These are phyloP conservation scores for Clonostachys chloroleuca DNA, from an alignment of 2,329 filamentous ascomycete species.

Conservation along the genomic window DNA sequence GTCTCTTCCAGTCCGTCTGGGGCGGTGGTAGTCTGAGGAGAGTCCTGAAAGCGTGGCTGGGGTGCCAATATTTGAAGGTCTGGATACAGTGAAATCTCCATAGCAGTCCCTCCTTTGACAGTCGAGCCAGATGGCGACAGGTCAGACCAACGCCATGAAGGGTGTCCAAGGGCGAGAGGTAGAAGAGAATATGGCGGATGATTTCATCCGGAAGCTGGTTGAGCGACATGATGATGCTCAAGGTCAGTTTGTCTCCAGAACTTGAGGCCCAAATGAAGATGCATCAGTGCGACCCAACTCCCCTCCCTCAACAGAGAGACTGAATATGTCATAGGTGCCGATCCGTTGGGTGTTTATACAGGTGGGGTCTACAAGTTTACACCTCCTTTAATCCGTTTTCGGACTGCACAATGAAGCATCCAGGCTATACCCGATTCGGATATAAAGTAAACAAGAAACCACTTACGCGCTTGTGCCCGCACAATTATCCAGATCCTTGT, in stretches of 20 bases:
- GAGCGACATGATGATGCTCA: slow-evolving; percentile 25
- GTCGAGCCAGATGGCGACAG: slow-evolving; percentile 57
- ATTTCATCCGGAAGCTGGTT: slow-evolving; percentile 74
- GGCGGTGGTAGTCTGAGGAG: slow-evolving; percentile 50
- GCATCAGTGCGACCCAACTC: background rate
- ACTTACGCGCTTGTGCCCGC: background rate
- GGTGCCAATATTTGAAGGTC: slow-evolving; percentile 72
- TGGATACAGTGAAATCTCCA: slow-evolving; percentile 74
- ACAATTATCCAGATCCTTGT: background rate
- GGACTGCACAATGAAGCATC: background rate
- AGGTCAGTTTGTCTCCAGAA: too few species aligned
- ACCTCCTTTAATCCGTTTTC: too few species aligned
- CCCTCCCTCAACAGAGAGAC: background rate
- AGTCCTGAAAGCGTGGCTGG: slow-evolving; percentile 52
- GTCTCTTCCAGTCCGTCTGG: slow-evolving; percentile 67
- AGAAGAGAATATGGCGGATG: slow-evolving; percentile 70
- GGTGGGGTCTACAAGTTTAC: too few species aligned
- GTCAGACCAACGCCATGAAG: slow-evolving; percentile 44
- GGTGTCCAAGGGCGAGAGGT: slow-evolving; percentile 51
- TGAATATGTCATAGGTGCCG: too few species aligned
- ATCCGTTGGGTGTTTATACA: too few species aligned
- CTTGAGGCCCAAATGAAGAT: too few species aligned
- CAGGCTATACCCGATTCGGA: background rate
- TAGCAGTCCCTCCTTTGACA: slow-evolving; percentile 68
- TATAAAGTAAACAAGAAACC: background rate